Base-by-base conservation (phyloP, 768 basidiomycete species). In the Suillus clintonianus region DNA sequence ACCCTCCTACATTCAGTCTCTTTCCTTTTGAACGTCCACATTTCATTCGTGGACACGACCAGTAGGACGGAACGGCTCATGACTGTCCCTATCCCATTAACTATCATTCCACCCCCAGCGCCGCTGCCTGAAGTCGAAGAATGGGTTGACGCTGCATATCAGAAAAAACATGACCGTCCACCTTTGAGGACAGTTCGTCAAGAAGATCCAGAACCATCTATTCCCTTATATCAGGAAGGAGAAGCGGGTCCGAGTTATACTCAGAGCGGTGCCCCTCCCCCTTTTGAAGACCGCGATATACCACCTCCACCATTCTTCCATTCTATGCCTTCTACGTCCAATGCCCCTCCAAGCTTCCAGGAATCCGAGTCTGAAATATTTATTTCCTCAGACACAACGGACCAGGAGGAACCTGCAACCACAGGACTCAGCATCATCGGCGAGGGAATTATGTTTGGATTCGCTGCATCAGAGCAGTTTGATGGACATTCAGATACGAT, bases 161-260 rank as follows among this genome's bases (percentile, higher is more conserved):
- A 86, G 69, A 95, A 95, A 81, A 95, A 95, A 73, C 92, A 94
- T 68, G 93, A 95, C 69, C 83, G 85, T 3, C 93, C 93, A 8
- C 93, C 93, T 2, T 73, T 82, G 4, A 85, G 80, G 70, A 95
- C 93, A 0, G 83, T 87, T 42, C 80, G 93, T 59, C 77, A 83
- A 42, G 91, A 92, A 61, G 93, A 94, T 58, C 64, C 66, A 17
- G 91, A 92, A 41, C 69, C 78, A 39, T 79, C 79, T 3, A 85
- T 84, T 11, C 91, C 90, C 48, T 81, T 82, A 69, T 92, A 91
- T 72, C 85, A 87, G 17, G 86, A 85, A 69, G 86, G 86, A 64
- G 86, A 87, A 72, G 89, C 91, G 3, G 92, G 92, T 13, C 92
- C 92, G 22, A 93, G 91, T 66, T 86, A 84, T 68, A 74, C 83